Base-by-base conservation (phyloP, 805 yeast species). In the Candida montana region DNA sequence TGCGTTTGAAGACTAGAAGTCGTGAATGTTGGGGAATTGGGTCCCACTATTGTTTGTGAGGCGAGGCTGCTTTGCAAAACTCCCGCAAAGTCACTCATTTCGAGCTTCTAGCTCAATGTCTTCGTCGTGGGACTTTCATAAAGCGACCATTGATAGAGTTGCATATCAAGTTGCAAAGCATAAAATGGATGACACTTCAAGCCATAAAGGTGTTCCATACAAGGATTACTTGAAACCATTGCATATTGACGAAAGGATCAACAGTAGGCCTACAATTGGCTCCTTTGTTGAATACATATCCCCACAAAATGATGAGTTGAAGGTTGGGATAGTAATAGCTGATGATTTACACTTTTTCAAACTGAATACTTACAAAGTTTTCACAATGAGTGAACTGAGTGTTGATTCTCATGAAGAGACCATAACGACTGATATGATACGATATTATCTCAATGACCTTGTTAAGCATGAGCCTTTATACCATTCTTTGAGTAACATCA, bases 331-430 rank as follows among this genome's bases (percentile, higher is more conserved):
- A 11, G 35, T 45, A 6, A 21, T 31, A 9, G 32, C 46, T 10
- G 48, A 45, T 21, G 48, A 45, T 8, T 18, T 16, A n/a, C 26
- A 39, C 21, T 40, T 42, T 27, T 45, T 45, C 35, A 33, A 31
- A 21, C 15, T 30, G 18, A 45, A 45, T n/a, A 7, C n/a, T 5
- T 45, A 42, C 29, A 29, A 39, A 13, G 48, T 45, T 5, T 33
- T 42, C 11, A 18, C 29, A 6, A 31, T 42, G 39, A 17, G 18
- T 20, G 37, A 38, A n/a, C n/a, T n/a, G n/a, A 13, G n/a, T 10
- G 31, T 31, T 5, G 38, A 30, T 9, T 10, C 13, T 7, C 11
- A 17, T 10, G 23, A 23, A 12, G 40, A 45, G 13, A 15, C n/a
- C 3, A 38, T 42, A 15, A 21, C 42, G 7, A 21, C 39, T 13